Evolutionary conservation across 2,329 filamentous ascomycete species (phyloP).

Genomic region (Alternaria angustiovoidea): DNA sequence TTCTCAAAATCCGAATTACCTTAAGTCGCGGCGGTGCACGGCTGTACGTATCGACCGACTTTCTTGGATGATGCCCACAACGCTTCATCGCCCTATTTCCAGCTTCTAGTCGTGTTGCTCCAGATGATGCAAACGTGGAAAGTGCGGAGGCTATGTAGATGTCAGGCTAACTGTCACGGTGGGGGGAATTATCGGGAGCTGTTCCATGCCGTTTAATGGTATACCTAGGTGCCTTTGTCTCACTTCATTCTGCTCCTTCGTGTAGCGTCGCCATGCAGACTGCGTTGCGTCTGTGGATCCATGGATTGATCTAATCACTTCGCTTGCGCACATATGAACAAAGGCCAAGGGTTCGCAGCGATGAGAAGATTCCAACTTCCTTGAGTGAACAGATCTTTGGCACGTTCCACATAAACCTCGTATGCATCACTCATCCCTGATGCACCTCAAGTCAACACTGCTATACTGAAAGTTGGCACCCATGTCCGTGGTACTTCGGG

Average conservation of each 20-base stretch:
- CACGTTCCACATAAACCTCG: too few relatives aligned
- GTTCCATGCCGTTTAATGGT: background rate
- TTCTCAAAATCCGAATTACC: background rate
- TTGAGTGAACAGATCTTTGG: too few relatives aligned
- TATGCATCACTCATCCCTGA: too few relatives aligned
- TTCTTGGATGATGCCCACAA: background rate
- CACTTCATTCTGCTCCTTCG: background rate
- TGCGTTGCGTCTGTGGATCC: too few relatives aligned
- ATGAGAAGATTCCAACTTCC: too few relatives aligned
- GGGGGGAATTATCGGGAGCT: background rate
- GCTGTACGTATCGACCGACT: too few relatives aligned
- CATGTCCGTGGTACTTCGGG: background rate
- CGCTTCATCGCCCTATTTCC: background rate
- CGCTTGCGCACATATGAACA: too few relatives aligned
- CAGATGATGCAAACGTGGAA: background rate
- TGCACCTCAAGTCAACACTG: too few relatives aligned
- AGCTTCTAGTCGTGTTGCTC: background rate
- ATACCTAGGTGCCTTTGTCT: too few relatives aligned
- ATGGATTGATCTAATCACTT: too few relatives aligned
- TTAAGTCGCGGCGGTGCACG: background rate
- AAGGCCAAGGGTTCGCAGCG: too few relatives aligned
- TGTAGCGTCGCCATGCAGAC: background rate
- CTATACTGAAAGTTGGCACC: background rate
- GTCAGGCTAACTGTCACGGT: too few relatives aligned
- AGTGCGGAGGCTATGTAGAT: background rate